These are phyloP conservation scores for Melaleuca alternifolia DNA, from an alignment of 345 rosid genomes.

Conservation along the genomic window DNA sequence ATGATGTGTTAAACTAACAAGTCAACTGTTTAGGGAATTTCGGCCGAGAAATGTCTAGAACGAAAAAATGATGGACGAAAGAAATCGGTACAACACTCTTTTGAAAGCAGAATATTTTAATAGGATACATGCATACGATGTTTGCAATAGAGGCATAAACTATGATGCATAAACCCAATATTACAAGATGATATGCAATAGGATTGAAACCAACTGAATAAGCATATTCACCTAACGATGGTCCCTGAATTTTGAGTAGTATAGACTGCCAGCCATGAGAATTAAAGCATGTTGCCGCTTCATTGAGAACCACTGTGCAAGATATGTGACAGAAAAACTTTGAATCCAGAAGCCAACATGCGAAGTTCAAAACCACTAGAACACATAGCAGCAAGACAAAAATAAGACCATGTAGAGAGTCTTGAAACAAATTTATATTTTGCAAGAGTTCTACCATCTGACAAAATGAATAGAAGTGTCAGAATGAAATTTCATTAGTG, in stretches of 20 bases:
- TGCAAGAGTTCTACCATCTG: not conserved
- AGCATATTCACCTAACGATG: constrained; percentile 51
- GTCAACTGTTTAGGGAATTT: not conserved
- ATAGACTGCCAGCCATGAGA: constrained; percentile 65
- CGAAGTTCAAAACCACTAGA: not conserved
- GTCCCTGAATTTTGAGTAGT: constrained; percentile 68
- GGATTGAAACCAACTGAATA: not conserved
- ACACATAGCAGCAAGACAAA: not conserved
- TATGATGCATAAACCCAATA: not conserved
- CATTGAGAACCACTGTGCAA: constrained; percentile 85
- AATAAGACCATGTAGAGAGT: not conserved
- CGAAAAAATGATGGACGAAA: not conserved
- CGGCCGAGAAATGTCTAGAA: not conserved
- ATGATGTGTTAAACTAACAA: no score
- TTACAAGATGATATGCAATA: not conserved
- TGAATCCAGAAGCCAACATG: not conserved
- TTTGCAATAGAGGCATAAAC: not conserved
- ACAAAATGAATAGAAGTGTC: no score
- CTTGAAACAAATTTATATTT: not conserved
- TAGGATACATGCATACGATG: not conserved
- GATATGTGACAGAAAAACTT: not conserved
- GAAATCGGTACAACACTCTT: not conserved
- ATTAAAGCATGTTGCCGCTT: constrained; percentile 82
- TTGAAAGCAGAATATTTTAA: not conserved
- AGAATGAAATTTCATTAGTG: no score